These are phyloP conservation scores for Ogataea nonfermentans DNA, from an alignment of 805 yeast genomes.

Conservation along the genomic window DNA sequence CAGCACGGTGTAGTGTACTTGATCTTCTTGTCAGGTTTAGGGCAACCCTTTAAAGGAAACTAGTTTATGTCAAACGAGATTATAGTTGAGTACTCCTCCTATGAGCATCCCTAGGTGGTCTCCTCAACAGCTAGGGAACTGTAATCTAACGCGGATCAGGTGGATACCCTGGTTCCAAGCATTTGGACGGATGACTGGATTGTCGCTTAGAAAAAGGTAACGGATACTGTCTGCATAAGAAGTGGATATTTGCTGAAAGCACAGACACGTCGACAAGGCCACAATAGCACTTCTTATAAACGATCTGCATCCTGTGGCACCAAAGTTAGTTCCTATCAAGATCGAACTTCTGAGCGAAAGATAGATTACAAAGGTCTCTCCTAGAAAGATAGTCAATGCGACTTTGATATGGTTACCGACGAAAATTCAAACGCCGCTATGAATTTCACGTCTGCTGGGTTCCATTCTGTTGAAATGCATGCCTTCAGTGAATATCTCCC, in stretches of 20 bases:
- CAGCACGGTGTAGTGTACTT: background rate
- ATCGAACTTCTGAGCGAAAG: background rate
- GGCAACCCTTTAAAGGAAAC: slow-evolving; percentile 15
- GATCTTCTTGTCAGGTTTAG: background rate
- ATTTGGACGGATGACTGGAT: slow-evolving; percentile 46
- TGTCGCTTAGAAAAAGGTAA: slow-evolving; percentile 45
- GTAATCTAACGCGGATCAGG: slow-evolving; percentile 41
- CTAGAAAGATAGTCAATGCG: slow-evolving; percentile 34
- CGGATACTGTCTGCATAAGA: slow-evolving; percentile 46
- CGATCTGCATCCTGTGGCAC: slow-evolving; percentile 35
- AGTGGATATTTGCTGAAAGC: slow-evolving; percentile 45
- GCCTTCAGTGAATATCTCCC: slow-evolving; percentile 41
- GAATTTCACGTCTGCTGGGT: slow-evolving; percentile 37
- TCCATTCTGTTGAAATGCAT: slow-evolving; percentile 43
- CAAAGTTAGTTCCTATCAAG: slow-evolving; percentile 40
- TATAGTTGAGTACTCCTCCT: slow-evolving; percentile 47
- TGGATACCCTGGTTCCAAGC: slow-evolving; percentile 46
- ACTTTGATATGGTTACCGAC: slow-evolving; percentile 45
- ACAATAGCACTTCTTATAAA: slow-evolving; percentile 36
- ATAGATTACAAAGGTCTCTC: slow-evolving; percentile 11
- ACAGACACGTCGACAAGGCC: slow-evolving; percentile 46
- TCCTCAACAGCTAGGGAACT: slow-evolving; percentile 58
- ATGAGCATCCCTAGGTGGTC: slow-evolving; percentile 60
- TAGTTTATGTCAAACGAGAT: slow-evolving; percentile 39
- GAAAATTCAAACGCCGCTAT: slow-evolving; percentile 44